phyloP scores from a whole-genome alignment of 495 filamentous ascomycete species.

The Pyrenula massariospora region DNA sequence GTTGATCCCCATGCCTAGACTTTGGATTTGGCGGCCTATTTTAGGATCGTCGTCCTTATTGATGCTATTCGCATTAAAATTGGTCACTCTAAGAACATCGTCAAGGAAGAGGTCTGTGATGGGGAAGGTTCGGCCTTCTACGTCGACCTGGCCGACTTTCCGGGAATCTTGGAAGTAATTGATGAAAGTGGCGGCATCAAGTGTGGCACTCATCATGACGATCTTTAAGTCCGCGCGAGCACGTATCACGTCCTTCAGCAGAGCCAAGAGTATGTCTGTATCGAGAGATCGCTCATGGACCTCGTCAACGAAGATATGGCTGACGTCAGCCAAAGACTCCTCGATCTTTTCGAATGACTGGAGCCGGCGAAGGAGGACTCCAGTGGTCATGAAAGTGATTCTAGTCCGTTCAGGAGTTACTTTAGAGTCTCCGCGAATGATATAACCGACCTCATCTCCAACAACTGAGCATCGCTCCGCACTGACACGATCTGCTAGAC shows the following conservation, averaged over 20 bases:
- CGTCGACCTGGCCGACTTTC: conserved; percentile 67
- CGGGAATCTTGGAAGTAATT: conserved; percentile 65
- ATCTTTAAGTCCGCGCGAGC: conserved; percentile 75
- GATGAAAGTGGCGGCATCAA: conserved; percentile 80
- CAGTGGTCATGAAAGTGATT: conserved; percentile 93
- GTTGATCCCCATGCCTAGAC: conserved; percentile 77
- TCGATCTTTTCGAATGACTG: conserved; percentile 76
- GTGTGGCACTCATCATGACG: conserved; percentile 94
- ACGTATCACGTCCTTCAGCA: conserved; percentile 74
- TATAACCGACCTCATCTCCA: conserved; percentile 84
- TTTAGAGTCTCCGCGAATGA: conserved; percentile 87
- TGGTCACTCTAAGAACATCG: conserved; percentile 70
- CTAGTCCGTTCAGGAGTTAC: conserved; percentile 55
- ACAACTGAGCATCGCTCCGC: conserved; percentile 76
- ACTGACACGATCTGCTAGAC: conserved; percentile 85
- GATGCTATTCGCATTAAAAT: conserved; percentile 40
- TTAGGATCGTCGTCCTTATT: conserved; percentile 23
- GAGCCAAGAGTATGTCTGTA: conserved; percentile 84
- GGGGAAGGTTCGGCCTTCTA: conserved; percentile 79
- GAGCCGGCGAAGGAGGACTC: conserved; percentile 80
- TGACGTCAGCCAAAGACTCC: conserved; percentile 73
- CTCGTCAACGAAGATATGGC: conserved; percentile 92
- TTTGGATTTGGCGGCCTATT: conserved; percentile 57
- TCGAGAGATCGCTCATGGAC: conserved; percentile 94
- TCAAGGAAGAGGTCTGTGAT: conserved; percentile 87